Conservation (phyloP, 805 yeast genomes). For the Cyberlindnera mycetangii region DNA sequence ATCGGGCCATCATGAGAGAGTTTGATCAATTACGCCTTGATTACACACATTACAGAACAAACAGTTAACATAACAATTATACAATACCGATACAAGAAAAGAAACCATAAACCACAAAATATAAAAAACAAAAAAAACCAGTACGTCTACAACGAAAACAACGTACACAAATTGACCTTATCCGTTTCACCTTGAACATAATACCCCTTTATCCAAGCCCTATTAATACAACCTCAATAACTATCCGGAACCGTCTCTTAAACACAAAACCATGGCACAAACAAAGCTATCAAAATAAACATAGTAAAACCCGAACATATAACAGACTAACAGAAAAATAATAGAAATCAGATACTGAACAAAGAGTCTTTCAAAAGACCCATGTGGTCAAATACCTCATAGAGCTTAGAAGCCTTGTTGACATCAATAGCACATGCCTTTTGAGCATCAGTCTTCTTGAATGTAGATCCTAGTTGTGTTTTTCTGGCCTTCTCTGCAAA, state of each 20-base stretch:
- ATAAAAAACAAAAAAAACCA: no score
- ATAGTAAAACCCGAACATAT: not conserved
- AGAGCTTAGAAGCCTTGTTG: constrained; percentile 88
- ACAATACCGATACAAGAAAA: no score
- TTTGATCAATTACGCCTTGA: not conserved
- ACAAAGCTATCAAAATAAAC: not conserved
- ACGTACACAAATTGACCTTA: no score
- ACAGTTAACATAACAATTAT: no score
- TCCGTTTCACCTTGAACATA: no score
- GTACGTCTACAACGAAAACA: no score
- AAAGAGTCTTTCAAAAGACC: constrained; percentile 86
- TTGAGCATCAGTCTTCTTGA: constrained; percentile 96
- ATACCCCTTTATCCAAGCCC: no score
- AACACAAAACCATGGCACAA: not conserved
- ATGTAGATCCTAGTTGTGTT: constrained; percentile 64
- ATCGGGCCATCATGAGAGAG: not conserved
- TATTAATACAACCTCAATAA: no score
- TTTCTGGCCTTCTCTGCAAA: constrained; percentile 88
- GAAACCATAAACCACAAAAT: no score
- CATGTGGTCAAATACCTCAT: constrained; percentile 84
- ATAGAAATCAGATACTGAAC: constrained; percentile 29
- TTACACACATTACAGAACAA: no score
- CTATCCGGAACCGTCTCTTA: no score
- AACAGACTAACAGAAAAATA: not conserved
- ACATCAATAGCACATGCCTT: constrained; percentile 97